Evolutionary conservation across 192 early-diverging fungal genomes (phyloP), one percentile per base, ranked within the genome.

Genomic region (Backusella australiensis): DNA sequence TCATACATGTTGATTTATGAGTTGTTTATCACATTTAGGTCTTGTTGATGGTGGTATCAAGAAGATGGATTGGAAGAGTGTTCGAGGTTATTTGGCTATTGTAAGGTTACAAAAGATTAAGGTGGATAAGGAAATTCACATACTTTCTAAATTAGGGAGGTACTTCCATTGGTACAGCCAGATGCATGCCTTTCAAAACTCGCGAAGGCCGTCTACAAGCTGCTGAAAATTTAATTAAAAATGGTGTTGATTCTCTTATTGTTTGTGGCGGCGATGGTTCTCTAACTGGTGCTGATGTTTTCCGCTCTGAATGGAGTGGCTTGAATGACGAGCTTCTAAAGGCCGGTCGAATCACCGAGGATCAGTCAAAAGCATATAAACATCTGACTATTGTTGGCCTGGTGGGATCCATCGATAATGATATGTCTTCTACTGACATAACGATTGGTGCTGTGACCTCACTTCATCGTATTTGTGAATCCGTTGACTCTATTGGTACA

Each of bases 341-440:
- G 6, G 85, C 73, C 21, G 74, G 70, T 12, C 14, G 66, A 49
- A 85, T 97, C 42, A 90, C 83, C 0, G 34, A 76, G n/a, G 89
- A 88, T 17, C 88, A 93, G 23, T 93, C 86, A 29, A 77, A 80
- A 17, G 78, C 83, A 26, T 88, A 91, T 77, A 80, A 88, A 4
- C 84, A 93, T 72, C 87, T 99, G 68, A 96, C 93, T 41, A 97
- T 99, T 79, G 97, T 99, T 6, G 97, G 97, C 6, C 84, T 99
- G 69, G 97, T 99, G 9, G 96, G 97, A 19, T 95, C 94, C 6
- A 99, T 99, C 79, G 97, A 99, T 83, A 99, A 99, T 72, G 97
- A 99, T 80, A 89, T 94, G 88, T 90, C 90, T 35, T 88, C 86
- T n/a, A 92, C 93, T 6, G 97, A 99, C 75, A 95, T 97, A 80